Percentiles rank a stretch among this genome's conserved stretches.
Evolutionary conservation across 192 early-diverging fungal genomes (phyloP).

Genomic region (Rhizophagus clarus): DNA sequence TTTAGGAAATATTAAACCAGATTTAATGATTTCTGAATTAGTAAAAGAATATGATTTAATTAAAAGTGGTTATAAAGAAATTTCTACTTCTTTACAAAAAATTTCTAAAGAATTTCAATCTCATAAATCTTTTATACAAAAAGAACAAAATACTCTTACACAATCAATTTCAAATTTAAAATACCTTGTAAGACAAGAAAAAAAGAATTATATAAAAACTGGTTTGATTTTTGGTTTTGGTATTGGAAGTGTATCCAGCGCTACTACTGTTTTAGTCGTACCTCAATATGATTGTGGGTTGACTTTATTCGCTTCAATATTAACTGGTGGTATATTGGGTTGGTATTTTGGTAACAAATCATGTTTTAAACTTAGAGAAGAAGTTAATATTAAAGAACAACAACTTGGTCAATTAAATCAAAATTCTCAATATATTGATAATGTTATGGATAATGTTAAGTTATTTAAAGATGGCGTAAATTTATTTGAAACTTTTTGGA

Average conservation of each 20-base stretch:
- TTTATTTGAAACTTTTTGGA: conserved; percentile 5
- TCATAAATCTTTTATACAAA: background rate
- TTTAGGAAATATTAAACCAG: no score
- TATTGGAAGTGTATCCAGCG: background rate
- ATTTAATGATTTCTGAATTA: background rate
- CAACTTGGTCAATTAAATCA: background rate
- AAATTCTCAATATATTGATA: background rate
- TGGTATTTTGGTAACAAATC: conserved; percentile 2
- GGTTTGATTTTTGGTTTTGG: background rate
- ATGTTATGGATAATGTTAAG: background rate
- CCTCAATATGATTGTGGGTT: conserved; percentile 6
- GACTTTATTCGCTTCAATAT: background rate
- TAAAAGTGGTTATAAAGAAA: background rate
- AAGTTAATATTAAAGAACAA: background rate
- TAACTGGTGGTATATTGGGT: background rate
- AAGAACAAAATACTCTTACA: background rate
- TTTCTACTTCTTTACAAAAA: background rate
- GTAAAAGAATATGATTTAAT: conserved; percentile 11
- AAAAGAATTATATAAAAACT: background rate
- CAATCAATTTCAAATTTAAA: background rate
- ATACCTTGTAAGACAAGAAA: background rate
- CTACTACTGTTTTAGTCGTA: background rate
- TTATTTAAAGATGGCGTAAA: background rate
- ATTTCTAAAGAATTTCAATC: conserved; percentile 1
- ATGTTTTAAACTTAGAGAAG: background rate